Percentiles rank a stretch among this genome's conserved stretches.
Conservation (phyloP, 805 yeast species). For the Saccharomycopsis lassenensis region DNA sequence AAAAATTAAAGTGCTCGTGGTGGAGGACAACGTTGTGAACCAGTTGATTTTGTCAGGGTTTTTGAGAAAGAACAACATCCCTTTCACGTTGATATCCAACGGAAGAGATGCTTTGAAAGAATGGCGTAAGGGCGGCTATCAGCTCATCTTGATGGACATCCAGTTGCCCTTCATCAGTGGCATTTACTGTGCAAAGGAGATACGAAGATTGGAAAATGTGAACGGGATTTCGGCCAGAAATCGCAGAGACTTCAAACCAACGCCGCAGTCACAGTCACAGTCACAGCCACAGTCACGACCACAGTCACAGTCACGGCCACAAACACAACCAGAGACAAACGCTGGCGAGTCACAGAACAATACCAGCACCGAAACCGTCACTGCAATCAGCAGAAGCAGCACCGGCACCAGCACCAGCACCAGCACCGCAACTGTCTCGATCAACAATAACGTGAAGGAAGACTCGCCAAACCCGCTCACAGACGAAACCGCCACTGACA, state of each 20-base stretch:
- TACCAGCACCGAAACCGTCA: not conserved
- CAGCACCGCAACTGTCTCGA: constrained; percentile 27
- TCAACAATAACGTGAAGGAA: constrained; percentile 19
- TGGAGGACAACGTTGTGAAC: constrained; percentile 92
- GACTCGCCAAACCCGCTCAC: constrained; percentile 20
- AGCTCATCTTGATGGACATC: constrained; percentile 91
- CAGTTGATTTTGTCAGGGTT: constrained; percentile 86
- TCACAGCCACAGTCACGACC: too few relatives aligned
- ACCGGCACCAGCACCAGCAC: not conserved
- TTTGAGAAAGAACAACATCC: constrained; percentile 73
- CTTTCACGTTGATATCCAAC: constrained; percentile 77
- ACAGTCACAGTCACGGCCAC: too few relatives aligned
- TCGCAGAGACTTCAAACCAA: constrained; percentile 5
- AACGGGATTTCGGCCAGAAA: constrained; percentile 54
- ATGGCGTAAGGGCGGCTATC: constrained; percentile 93
- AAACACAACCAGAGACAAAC: too few relatives aligned
- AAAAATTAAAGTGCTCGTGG: constrained; percentile 81
- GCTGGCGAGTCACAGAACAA: not conserved
- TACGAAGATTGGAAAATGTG: constrained; percentile 69
- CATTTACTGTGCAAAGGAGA: constrained; percentile 87
- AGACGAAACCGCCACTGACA: constrained; percentile 30
- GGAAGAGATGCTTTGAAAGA: constrained; percentile 92
- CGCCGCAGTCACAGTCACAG: too few relatives aligned
- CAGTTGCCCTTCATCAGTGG: constrained; percentile 96
- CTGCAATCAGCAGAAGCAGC: not conserved